Conservation (phyloP, 208 protist genomes). For the Acanthamoeba pearcei region DNA sequence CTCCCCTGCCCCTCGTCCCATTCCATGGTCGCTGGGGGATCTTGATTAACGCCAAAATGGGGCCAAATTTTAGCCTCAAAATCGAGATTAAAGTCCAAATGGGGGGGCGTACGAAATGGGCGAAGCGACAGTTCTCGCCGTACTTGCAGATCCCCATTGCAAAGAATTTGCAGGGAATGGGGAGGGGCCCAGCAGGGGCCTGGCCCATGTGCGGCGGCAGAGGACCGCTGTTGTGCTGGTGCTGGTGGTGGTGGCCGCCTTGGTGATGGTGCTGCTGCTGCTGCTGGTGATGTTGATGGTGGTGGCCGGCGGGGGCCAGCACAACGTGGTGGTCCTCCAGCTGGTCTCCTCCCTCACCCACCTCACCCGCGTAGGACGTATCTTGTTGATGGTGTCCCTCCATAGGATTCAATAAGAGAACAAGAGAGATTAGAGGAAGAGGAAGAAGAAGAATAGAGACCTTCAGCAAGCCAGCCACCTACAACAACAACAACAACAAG, state of each 20-base stretch:
- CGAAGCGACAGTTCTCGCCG: slow-evolving; percentile 15
- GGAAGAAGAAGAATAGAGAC: background rate
- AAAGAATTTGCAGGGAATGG: slow-evolving; percentile 31
- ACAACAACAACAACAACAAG: no score
- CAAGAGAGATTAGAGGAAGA: background rate
- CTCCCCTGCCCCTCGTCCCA: background rate
- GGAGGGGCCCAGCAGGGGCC: background rate
- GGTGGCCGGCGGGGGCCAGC: background rate
- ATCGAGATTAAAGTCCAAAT: background rate
- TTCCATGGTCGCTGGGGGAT: background rate
- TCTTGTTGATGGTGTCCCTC: background rate
- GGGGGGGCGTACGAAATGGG: background rate
- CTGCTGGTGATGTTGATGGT: background rate
- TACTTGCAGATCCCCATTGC: slow-evolving; percentile 43
- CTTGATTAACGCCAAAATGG: background rate
- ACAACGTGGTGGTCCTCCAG: background rate
- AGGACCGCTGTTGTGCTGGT: background rate
- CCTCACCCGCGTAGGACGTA: background rate
- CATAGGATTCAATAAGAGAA: background rate
- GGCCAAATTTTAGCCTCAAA: background rate
- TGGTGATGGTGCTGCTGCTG: background rate
- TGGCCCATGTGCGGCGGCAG: background rate
- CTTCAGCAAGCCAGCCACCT: background rate
- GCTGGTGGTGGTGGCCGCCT: background rate
- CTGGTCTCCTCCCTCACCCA: background rate